Percentiles rank a stretch among this genome's conserved stretches.
Conservation (phyloP, 106 monocot genomes). For the Vanilla planifolia region DNA sequence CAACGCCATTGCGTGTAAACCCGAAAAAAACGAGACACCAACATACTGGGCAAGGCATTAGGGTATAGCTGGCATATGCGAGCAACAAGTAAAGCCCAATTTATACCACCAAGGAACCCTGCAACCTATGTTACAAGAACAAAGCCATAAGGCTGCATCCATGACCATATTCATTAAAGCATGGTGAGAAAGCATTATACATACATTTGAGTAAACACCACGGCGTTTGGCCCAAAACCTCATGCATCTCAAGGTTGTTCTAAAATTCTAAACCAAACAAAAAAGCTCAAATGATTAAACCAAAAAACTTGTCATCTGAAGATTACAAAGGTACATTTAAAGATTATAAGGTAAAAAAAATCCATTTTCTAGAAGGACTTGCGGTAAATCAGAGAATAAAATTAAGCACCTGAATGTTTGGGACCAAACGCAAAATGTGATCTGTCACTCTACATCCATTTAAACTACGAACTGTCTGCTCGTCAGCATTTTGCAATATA, state of each 20-base stretch:
- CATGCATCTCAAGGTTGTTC: slow-evolving; percentile 93
- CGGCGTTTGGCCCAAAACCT: slow-evolving; percentile 92
- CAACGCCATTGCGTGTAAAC: slow-evolving; percentile 94
- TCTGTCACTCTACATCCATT: slow-evolving; percentile 98
- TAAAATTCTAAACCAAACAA: slow-evolving; percentile 59
- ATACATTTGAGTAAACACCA: slow-evolving; percentile 97
- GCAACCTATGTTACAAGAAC: slow-evolving; percentile 50
- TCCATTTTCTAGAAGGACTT: not conserved
- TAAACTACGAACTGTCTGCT: slow-evolving; percentile 90
- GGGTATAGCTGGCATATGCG: slow-evolving; percentile 95
- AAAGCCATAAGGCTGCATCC: slow-evolving; percentile 6
- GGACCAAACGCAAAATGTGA: slow-evolving; percentile 76
- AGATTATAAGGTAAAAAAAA: not conserved
- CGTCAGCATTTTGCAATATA: slow-evolving; percentile 90
- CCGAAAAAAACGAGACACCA: slow-evolving; percentile 89
- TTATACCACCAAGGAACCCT: slow-evolving; percentile 98
- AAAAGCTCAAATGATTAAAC: slow-evolving; percentile 3
- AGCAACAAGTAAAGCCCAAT: slow-evolving; percentile 98
- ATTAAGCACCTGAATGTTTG: slow-evolving; percentile 72
- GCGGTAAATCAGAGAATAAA: not conserved
- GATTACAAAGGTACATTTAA: not conserved
- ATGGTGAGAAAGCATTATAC: slow-evolving; percentile 6
- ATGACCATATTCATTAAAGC: not conserved
- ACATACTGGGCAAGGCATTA: slow-evolving; percentile 85
- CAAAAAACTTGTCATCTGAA: not conserved